Conservation (phyloP, 768 basidiomycete species). For the Termitomyces sp. region DNA sequence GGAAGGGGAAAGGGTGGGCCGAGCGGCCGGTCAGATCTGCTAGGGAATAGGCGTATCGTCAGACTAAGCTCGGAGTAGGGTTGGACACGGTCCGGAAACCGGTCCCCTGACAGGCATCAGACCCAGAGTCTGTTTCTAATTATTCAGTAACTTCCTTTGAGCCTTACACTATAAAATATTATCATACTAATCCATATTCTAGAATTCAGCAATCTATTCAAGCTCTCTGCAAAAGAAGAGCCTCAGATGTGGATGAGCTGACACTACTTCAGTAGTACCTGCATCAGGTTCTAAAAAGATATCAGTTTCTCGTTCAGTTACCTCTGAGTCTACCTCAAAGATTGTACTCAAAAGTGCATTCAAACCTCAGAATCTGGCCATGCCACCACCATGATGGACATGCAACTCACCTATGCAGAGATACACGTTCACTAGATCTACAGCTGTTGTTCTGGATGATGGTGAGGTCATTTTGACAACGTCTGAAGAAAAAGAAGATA, state of each 20-base stretch:
- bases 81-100: too few relatives aligned
- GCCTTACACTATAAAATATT: background rate
- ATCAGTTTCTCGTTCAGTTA: background rate
- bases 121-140: background rate
- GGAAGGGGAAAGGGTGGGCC: too few relatives aligned
- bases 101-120: too few relatives aligned
- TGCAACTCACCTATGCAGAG: background rate
- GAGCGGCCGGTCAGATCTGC: too few relatives aligned
- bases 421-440: background rate
- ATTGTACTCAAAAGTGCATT: conserved; percentile 1
- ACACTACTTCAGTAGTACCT: background rate
- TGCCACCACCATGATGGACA: background rate
- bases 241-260: background rate
- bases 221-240: background rate
- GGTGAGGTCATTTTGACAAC: background rate
- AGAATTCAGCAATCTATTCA: background rate
- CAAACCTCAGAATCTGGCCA: background rate
- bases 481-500: background rate
- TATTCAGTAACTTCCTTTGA: background rate
- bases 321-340: too few relatives aligned
- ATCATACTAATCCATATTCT: background rate
- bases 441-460: background rate
- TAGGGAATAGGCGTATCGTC: too few relatives aligned
- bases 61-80: too few relatives aligned
- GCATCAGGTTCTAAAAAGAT: background rate